Conservation (phyloP, 108 stramenopile species). For the Cyclotella baltica region DNA sequence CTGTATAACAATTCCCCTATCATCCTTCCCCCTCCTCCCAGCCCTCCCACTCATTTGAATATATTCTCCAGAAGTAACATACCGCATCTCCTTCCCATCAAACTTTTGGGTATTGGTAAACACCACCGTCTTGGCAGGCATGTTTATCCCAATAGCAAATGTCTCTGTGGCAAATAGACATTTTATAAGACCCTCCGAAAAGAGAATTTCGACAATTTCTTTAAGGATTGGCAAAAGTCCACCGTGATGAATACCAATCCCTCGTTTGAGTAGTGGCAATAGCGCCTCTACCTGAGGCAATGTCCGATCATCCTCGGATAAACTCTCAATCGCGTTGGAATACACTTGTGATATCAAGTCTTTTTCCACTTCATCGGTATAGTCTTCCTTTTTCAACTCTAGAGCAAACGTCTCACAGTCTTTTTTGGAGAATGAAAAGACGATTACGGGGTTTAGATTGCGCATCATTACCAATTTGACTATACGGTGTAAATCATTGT, state of each 20-base stretch:
- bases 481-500: conserved; percentile 92
- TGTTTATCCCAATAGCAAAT: conserved; percentile 99
- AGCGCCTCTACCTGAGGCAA: conserved; percentile 96
- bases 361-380: conserved; percentile 97
- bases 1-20: conserved; percentile 98
- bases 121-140: conserved; percentile 99
- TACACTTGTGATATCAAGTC: conserved; percentile 96
- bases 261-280: conserved; percentile 95
- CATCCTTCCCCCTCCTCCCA: conserved; percentile 98
- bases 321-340: conserved; percentile 94
- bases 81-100: conserved; percentile 94
- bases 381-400: conserved; percentile 91
- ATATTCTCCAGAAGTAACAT: conserved; percentile 95
- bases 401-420: conserved; percentile 95
- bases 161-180: conserved; percentile 99
- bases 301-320: conserved; percentile 94
- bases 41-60: conserved; percentile 99
- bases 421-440: conserved; percentile 99
- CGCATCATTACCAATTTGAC: conserved; percentile 95
- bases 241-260: conserved; percentile 99
- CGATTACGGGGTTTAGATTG: conserved; percentile 96
- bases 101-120: conserved; percentile 98
- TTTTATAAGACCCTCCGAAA: conserved; percentile 97
- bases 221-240: conserved; percentile 99
- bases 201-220: conserved; percentile 99